phyloP scores from a whole-genome alignment of 805 yeast species.

The Sugiyamaella mastotermitis region DNA sequence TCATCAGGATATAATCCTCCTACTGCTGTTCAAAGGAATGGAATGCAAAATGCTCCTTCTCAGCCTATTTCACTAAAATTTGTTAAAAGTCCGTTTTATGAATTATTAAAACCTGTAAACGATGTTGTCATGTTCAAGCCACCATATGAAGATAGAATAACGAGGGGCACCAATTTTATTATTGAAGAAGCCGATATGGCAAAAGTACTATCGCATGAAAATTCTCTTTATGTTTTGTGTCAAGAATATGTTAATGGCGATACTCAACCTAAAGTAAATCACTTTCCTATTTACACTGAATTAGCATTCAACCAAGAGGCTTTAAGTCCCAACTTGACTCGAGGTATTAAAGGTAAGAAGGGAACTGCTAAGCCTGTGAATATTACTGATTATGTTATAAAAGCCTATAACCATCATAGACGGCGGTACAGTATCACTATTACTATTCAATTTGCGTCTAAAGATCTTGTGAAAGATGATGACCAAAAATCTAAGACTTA shows the following conservation, averaged over 20 bases:
- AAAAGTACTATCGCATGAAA: conserved; percentile 30
- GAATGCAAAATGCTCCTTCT: conserved; percentile 13
- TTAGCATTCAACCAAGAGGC: conserved; percentile 50
- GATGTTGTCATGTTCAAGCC: conserved; percentile 18
- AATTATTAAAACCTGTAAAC: conserved; percentile 13
- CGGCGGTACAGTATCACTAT: neutral
- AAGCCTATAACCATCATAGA: neutral
- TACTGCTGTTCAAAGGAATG: conserved; percentile 8
- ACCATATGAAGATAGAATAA: conserved; percentile 8
- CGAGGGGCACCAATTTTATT: conserved; percentile 29
- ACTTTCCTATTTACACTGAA: conserved; percentile 70
- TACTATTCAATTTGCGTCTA: neutral
- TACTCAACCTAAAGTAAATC: conserved; percentile 30
- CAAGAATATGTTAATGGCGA: conserved; percentile 27
- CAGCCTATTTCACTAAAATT: conserved; percentile 13
- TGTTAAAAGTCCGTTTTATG: conserved; percentile 26
- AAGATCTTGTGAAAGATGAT: neutral
- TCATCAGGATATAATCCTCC: neutral
- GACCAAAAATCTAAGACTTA: conserved; percentile 3
- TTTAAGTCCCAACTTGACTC: conserved; percentile 45
- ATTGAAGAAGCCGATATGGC: conserved; percentile 39
- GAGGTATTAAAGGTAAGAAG: conserved; percentile 68
- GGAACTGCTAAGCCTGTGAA: conserved; percentile 85
- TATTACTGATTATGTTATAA: conserved; percentile 46
- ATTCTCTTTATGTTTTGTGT: conserved; percentile 47